Evolutionary conservation across 768 basidiomycete genomes (phyloP).

Genomic region (Exidia glandulosa): DNA sequence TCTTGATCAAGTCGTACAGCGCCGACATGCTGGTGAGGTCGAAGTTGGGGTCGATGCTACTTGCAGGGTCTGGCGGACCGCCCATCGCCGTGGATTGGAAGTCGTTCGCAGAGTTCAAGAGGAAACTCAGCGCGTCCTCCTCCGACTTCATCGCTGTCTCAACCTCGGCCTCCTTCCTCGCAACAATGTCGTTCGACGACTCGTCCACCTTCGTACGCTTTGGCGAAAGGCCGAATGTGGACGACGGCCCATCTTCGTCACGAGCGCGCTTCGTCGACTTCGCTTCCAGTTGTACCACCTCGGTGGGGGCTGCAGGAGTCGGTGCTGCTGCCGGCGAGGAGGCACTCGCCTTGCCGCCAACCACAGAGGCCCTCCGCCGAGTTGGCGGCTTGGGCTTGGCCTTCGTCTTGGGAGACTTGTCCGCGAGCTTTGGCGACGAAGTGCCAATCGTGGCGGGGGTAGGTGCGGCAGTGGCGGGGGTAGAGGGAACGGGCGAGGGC

Average conservation of each 20-base stretch:
- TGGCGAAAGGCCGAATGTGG: neutral
- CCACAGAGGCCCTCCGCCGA: conserved; percentile 20
- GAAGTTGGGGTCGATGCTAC: neutral
- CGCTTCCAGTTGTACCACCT: conserved; percentile 6
- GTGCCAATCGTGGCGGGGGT: conserved; percentile 3
- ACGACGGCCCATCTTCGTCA: conserved; percentile 30
- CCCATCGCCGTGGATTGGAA: conserved; percentile 35
- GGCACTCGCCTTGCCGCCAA: conserved; percentile 11
- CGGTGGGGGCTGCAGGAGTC: conserved; percentile 17
- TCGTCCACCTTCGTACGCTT: conserved; percentile 20
- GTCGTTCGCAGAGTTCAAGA: conserved; percentile 34
- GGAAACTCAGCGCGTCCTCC: conserved; percentile 51
- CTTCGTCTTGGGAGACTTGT: conserved; percentile 63
- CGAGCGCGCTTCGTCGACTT: conserved; percentile 35
- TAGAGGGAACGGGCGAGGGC: conserved; percentile 11
- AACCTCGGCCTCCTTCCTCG: conserved; percentile 27
- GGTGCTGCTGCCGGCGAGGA: conserved; percentile 24
- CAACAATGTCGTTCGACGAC: conserved; percentile 41
- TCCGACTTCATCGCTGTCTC: conserved; percentile 52
- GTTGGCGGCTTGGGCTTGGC: conserved; percentile 23
- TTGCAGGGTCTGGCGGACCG: neutral
- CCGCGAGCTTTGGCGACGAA: conserved; percentile 42
- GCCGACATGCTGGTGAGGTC: conserved; percentile 37
- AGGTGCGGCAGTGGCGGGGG: conserved; percentile 1
- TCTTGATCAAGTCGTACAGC: conserved; percentile 52